Percentiles rank a stretch among this genome's conserved stretches.
Conservation (phyloP, 2,329 filamentous ascomycete species). For the Diplocarpon mali region DNA sequence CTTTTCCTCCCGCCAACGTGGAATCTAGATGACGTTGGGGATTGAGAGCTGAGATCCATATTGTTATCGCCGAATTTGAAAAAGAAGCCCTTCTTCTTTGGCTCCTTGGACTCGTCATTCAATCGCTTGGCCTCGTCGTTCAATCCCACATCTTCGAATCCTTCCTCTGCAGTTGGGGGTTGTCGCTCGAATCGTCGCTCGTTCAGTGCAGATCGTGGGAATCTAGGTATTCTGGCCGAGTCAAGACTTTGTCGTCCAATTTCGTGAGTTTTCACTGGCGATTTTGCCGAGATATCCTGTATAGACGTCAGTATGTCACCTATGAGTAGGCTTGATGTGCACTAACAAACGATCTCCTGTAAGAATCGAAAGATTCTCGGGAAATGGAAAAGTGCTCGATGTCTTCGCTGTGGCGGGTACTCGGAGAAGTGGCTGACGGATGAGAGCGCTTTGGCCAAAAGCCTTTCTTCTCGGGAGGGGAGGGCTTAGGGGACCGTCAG, state of each 20-base stretch:
- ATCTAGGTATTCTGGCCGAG: constrained; percentile 52
- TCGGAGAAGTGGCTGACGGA: constrained; percentile 41
- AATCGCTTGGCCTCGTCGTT: constrained; percentile 61
- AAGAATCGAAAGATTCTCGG: constrained; percentile 93
- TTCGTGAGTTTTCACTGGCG: constrained; percentile 55
- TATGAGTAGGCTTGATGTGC: not conserved
- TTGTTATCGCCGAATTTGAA: constrained; percentile 59
- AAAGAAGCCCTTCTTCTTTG: constrained; percentile 68
- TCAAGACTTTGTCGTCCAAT: constrained; percentile 70
- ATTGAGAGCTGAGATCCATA: constrained; percentile 23
- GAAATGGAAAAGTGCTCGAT: constrained; percentile 94
- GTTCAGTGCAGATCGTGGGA: constrained; percentile 49
- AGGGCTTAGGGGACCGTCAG: constrained; percentile 48
- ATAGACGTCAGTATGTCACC: constrained; percentile 7
- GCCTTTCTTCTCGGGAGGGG: constrained; percentile 71
- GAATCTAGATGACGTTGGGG: constrained; percentile 44
- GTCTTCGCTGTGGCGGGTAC: constrained; percentile 54
- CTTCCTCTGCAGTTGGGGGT: constrained; percentile 61
- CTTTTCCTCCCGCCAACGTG: constrained; percentile 62
- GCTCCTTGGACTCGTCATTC: constrained; percentile 52
- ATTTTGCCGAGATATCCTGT: constrained; percentile 83
- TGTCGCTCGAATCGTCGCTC: constrained; percentile 47
- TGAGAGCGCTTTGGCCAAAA: constrained; percentile 56
- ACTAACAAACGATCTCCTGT: constrained; percentile 86
- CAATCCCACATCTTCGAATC: constrained; percentile 83